These are phyloP conservation scores for Podospora bellae-mahoneyi DNA, from an alignment of 495 filamentous ascomycete genomes.

Conservation along the genomic window DNA sequence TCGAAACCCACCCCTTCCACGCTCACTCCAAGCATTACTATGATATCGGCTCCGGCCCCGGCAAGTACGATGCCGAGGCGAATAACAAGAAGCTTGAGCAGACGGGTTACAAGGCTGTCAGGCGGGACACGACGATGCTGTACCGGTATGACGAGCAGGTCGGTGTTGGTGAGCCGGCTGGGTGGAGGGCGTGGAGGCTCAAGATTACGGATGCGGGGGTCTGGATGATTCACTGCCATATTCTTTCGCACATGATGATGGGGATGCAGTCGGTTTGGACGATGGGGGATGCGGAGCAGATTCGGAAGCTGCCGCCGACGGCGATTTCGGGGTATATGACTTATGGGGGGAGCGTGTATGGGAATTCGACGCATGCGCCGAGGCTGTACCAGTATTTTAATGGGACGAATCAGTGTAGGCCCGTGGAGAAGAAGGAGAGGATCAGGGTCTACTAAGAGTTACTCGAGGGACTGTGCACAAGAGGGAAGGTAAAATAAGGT, in stretches of 20 bases:
- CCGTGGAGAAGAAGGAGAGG: neutral
- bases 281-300: conserved; percentile 46
- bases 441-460: neutral
- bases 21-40: conserved; percentile 57
- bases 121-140: conserved; percentile 56
- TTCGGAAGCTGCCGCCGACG: conserved; percentile 31
- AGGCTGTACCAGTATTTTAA: conserved; percentile 29
- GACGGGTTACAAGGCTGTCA: conserved; percentile 40
- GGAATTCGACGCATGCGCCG: conserved; percentile 43
- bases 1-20: conserved; percentile 62
- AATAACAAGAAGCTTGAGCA: conserved; percentile 48
- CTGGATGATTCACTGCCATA: conserved; percentile 65
- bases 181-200: conserved; percentile 59
- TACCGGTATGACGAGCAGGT: conserved; percentile 44
- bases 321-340: conserved; percentile 44
- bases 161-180: conserved; percentile 39
- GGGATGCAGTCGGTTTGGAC: conserved; percentile 54
- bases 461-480: neutral
- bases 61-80: conserved; percentile 49
- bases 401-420: conserved; percentile 19
- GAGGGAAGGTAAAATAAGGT: neutral
- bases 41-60: conserved; percentile 57
- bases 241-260: conserved; percentile 36
- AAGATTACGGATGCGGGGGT: conserved; percentile 51
- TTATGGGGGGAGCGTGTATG: conserved; percentile 51